These are phyloP conservation scores for Xerocomus potaroensis DNA, from an alignment of 768 basidiomycete genomes.

Conservation along the genomic window DNA sequence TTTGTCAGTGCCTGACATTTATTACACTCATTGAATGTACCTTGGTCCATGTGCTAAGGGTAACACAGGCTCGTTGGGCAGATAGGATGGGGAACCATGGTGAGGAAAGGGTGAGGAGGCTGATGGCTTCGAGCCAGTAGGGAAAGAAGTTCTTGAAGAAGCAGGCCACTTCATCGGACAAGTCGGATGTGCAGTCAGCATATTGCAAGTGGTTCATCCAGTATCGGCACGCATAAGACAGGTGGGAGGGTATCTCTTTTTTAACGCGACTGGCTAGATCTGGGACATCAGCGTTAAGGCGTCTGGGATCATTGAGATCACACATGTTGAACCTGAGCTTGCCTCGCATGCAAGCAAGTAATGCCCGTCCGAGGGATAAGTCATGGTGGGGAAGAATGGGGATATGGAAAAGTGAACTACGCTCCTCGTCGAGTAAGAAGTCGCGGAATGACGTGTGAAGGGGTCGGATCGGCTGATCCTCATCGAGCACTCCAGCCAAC, in stretches of 20 bases:
- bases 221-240: not conserved
- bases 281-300: not conserved
- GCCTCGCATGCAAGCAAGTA: not conserved
- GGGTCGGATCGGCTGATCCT: not conserved
- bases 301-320: not conserved
- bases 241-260: not conserved
- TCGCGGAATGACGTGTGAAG: not conserved
- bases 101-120: no score
- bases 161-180: not conserved
- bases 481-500: not conserved
- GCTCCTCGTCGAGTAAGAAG: not conserved
- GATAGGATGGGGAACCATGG: no score
- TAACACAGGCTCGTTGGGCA: no score
- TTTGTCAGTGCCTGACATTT: no score
- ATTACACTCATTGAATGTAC: no score
- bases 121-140: not conserved
- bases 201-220: not conserved
- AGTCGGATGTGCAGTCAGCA: not conserved
- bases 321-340: not conserved
- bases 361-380: not conserved
- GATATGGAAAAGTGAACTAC: not conserved
- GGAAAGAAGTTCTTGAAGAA: not conserved
- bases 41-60: no score
- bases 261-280: not conserved
- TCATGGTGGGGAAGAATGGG: not conserved